Evolutionary conservation across 2,329 filamentous ascomycete genomes (phyloP), one percentile per base, ranked within the genome.

Genomic region (Didymella pomorum): DNA sequence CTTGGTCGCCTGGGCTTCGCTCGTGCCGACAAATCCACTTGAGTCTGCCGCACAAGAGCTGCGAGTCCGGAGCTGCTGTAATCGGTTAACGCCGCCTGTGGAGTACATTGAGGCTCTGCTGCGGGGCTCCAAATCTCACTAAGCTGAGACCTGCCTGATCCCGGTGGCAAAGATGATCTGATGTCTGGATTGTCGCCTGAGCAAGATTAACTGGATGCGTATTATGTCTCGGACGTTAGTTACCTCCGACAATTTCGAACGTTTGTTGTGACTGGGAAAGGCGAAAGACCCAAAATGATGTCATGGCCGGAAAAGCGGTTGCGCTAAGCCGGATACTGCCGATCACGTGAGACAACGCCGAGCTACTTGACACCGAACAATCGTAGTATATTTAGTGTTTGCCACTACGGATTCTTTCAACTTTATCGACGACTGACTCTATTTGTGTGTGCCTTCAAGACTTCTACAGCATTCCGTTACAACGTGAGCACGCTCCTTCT

Each of bases 81-180:
- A 9, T 33, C 10, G 25, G 53, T 18, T 28, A 37, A 16, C 39
- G 52, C 31, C 18, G 26, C 7, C n/a, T 54, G 56, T 58, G 56
- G 56, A 50, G 56, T 39, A 50, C 25, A 18, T 39, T 52, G 50
- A 58, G 56, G 56, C 56, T 58, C 56, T 58, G 50, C 51, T 58
- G 50, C 45, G 50, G 56, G 56, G 50, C 56, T 58, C 50, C 45
- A 54, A 58, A 54, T 46, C 29, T 46, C 31, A 41, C 51, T 42
- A 20, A 53, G 18, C 9, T 18, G 9, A 26, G 10, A 35, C 33
- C 46, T 39, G 26, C 20, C 39, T 54, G 45, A 49, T 53, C 45
- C 45, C 23, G 20, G 39, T n/a, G 23, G 12, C 37, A 4, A 21
- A 25, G 23, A 25, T 39, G 42, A 33, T 23, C 11, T 54, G 11